Conservation (phyloP, 2,329 filamentous ascomycete genomes). For the Chaetomium sp. region DNA sequence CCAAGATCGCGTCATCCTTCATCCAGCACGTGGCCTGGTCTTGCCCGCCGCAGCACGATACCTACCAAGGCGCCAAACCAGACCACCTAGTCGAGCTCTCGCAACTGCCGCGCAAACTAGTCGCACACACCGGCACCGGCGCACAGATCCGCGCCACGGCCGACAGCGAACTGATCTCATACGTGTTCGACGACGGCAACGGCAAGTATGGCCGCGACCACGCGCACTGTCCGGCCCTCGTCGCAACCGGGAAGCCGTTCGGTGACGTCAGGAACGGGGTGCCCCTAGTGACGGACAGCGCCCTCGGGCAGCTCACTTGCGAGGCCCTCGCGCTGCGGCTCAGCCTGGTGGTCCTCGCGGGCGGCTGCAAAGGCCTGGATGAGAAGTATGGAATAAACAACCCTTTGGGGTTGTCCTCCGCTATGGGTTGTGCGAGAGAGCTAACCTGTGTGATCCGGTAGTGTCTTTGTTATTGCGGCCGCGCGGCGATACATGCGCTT, state of each 20-base stretch:
- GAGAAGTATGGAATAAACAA: not conserved
- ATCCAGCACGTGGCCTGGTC: not conserved
- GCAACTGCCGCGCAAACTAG: too few species aligned
- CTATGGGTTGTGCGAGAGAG: not conserved
- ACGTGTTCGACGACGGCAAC: not conserved
- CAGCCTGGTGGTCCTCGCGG: not conserved
- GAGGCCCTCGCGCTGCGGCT: slow-evolving; percentile 5
- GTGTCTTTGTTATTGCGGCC: not conserved
- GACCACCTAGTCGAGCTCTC: not conserved
- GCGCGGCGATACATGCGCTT: not conserved
- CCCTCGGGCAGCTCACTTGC: not conserved
- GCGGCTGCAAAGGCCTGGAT: too few species aligned
- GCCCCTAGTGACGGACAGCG: not conserved
- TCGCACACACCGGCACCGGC: too few species aligned
- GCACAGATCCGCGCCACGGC: too few species aligned
- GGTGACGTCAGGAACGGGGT: not conserved
- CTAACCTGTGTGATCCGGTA: not conserved
- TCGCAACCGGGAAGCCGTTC: not conserved
- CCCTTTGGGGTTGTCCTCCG: too few species aligned
- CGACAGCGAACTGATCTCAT: not conserved
- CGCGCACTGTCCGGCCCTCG: not conserved
- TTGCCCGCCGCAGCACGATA: not conserved
- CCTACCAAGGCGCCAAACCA: not conserved
- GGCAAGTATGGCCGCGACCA: not conserved
- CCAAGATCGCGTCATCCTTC: not conserved